These are phyloP conservation scores for Kokia cookei DNA, from an alignment of 441 rosid genomes.

Conservation along the genomic window DNA sequence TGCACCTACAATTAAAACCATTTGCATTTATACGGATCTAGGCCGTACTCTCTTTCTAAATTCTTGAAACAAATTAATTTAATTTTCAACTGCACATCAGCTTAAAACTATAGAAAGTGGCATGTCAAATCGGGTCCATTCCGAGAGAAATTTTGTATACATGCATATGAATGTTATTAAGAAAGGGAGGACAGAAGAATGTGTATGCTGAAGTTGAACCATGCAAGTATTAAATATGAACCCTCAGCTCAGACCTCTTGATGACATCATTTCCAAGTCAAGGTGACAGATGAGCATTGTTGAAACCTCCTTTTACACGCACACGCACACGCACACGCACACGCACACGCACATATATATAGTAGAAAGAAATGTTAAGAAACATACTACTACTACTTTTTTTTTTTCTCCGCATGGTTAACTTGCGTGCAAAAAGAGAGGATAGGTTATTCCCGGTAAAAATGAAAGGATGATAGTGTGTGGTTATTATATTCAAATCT, in stretches of 20 bases:
- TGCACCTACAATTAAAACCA: not conserved
- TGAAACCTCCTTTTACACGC: not conserved
- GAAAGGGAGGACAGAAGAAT: not conserved
- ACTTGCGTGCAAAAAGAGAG: slow-evolving; percentile 7
- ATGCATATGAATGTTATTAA: not conserved
- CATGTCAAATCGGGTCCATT: slow-evolving; percentile 4
- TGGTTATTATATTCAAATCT: not conserved
- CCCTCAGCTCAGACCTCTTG: not conserved
- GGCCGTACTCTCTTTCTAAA: not conserved
- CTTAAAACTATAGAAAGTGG: not conserved
- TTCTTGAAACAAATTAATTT: not conserved
- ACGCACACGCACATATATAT: not conserved
- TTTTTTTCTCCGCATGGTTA: not conserved
- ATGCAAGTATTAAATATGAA: not conserved
- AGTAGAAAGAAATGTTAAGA: not conserved
- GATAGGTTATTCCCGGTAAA: not conserved
- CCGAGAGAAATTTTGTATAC: not conserved
- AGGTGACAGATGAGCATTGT: not conserved
- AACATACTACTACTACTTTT: no score
- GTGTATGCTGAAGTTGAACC: not conserved
- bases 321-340: not conserved
- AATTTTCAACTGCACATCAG: not conserved
- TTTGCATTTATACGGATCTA: not conserved
- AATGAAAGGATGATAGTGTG: not conserved
- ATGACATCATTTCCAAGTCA: slow-evolving; percentile 3